These are phyloP conservation scores for Apiospora aurea DNA, from an alignment of 2,329 filamentous ascomycete genomes.

Conservation along the genomic window DNA sequence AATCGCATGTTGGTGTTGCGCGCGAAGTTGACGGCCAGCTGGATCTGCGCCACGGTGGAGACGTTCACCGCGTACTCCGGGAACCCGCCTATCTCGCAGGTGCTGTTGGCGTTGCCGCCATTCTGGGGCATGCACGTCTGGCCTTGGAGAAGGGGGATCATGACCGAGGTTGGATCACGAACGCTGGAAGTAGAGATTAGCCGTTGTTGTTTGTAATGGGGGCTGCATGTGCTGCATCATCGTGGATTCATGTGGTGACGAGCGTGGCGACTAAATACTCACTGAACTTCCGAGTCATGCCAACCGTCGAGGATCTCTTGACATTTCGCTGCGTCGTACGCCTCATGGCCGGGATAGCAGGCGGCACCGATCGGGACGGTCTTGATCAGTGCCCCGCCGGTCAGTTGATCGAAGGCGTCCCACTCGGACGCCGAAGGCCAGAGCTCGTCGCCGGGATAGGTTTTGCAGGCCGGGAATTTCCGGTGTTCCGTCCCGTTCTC, in stretches of 20 bases:
- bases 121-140: slow-evolving; percentile 32
- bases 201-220: neutral
- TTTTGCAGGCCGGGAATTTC: slow-evolving; percentile 7
- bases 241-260: neutral
- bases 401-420: neutral
- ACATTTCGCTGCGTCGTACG: neutral
- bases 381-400: slow-evolving; percentile 2
- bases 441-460: slow-evolving; percentile 3
- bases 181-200: neutral
- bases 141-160: slow-evolving; percentile 39
- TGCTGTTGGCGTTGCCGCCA: slow-evolving; percentile 27
- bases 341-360: slow-evolving; percentile 1
- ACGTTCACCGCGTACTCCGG: slow-evolving; percentile 51
- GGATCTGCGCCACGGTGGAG: slow-evolving; percentile 35
- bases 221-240: too few relatives aligned
- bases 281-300: slow-evolving; percentile 13
- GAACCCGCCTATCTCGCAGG: slow-evolving; percentile 36
- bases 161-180: slow-evolving; percentile 6
- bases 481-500: neutral
- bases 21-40: slow-evolving; percentile 35
- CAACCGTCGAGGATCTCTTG: neutral
- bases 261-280: neutral
- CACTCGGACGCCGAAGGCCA: neutral
- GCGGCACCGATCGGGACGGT: neutral
- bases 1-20: slow-evolving; percentile 53